Conservation (phyloP, 2,329 filamentous ascomycete genomes). For the Alternaria arbusti region DNA sequence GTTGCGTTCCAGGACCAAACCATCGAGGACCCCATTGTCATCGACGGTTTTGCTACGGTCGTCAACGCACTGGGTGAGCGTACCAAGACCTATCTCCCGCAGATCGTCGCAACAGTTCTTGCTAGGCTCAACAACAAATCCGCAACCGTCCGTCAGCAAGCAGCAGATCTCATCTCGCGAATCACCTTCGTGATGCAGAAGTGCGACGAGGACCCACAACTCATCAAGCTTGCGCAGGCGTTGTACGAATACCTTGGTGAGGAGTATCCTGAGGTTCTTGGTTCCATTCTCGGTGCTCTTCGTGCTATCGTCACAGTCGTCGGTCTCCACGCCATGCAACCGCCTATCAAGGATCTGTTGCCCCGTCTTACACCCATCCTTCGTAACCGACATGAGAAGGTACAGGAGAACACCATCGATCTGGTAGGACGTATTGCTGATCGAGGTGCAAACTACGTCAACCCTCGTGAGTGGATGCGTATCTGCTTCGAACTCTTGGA, state of each 20-base stretch:
- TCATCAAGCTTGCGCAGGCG: constrained; percentile 93
- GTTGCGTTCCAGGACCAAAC: constrained; percentile 98
- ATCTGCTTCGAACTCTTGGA: constrained; percentile 99
- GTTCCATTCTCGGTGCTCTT: constrained; percentile 92
- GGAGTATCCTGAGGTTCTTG: constrained; percentile 96
- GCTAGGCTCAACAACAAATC: constrained; percentile 99
- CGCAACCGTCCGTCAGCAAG: constrained; percentile 93
- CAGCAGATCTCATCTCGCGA: constrained; percentile 92
- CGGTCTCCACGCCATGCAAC: constrained; percentile 97
- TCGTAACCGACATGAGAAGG: constrained; percentile 97
- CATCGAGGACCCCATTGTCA: constrained; percentile 92
- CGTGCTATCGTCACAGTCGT: constrained; percentile 97
- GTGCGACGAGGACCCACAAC: constrained; percentile 92
- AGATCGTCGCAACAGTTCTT: constrained; percentile 95
- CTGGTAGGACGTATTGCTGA: constrained; percentile 97
- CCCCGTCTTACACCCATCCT: constrained; percentile 97
- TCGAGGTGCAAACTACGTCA: constrained; percentile 93
- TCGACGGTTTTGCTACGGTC: constrained; percentile 97
- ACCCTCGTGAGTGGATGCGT: constrained; percentile 98
- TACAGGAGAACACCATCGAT: constrained; percentile 99
- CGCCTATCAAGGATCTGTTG: constrained; percentile 93
- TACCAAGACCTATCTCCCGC: constrained; percentile 94
- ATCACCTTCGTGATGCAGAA: constrained; percentile 99
- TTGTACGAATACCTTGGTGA: constrained; percentile 98
- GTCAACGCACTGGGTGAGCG: constrained; percentile 92